Evolutionary conservation across 148 eudicot species (phyloP).

Genomic region (Fagopyrum homotropicum): DNA sequence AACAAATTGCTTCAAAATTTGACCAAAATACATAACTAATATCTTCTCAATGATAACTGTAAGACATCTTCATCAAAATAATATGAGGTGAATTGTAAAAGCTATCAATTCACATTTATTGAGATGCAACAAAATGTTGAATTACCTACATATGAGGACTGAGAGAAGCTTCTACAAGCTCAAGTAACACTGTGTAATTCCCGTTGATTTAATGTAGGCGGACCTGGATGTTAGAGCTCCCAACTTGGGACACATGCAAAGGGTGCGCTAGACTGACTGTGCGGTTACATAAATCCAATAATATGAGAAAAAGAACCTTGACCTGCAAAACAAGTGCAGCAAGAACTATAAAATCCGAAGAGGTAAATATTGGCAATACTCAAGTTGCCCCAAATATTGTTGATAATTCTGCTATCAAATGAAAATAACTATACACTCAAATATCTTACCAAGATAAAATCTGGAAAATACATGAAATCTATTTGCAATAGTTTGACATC

Average conservation of each 20-base stretch:
- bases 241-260: constrained; percentile 94
- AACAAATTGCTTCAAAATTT: neutral
- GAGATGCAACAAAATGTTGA: neutral
- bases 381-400: neutral
- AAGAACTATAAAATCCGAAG: neutral
- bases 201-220: constrained; percentile 95
- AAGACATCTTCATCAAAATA: neutral
- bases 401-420: neutral
- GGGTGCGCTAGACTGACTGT: constrained; percentile 74
- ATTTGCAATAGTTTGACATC: too few relatives aligned
- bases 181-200: constrained; percentile 88
- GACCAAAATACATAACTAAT: neutral
- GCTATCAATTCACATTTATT: neutral
- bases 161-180: constrained; percentile 97
- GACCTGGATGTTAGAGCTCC: constrained; percentile 74
- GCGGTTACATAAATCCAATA: constrained; percentile 89
- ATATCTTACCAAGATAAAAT: neutral
- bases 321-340: constrained; percentile 46
- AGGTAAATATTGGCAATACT: neutral
- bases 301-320: constrained; percentile 84
- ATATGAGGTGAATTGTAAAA: neutral
- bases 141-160: constrained; percentile 99
- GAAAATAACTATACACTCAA: neutral
- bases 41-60: neutral
- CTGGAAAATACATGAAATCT: too few relatives aligned